Evolutionary conservation across 2,329 filamentous ascomycete genomes (phyloP).

Genomic region (Fusarium devonianum): DNA sequence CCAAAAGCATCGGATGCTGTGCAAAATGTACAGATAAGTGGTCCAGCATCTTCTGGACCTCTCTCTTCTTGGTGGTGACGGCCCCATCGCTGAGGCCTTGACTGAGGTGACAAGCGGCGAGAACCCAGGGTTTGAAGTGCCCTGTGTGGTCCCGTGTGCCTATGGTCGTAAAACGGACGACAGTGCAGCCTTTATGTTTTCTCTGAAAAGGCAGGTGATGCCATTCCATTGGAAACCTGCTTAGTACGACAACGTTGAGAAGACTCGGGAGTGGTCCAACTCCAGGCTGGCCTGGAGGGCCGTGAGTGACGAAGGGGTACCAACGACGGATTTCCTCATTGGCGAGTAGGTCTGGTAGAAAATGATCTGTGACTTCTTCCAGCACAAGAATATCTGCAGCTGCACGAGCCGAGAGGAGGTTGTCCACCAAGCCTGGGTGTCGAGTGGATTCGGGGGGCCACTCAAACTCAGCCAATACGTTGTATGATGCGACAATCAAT

Average conservation of each 20-base stretch:
- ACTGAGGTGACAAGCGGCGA: slow-evolving; percentile 68
- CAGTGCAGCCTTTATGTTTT: slow-evolving; percentile 64
- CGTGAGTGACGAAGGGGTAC: slow-evolving; percentile 66
- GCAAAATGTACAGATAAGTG: slow-evolving; percentile 54
- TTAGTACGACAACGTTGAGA: slow-evolving; percentile 68
- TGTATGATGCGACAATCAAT: slow-evolving; percentile 59
- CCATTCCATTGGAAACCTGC: slow-evolving; percentile 64
- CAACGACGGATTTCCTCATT: slow-evolving; percentile 52
- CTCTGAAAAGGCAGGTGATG: slow-evolving; percentile 59
- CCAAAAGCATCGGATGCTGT: slow-evolving; percentile 61
- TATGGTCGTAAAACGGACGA: slow-evolving; percentile 53
- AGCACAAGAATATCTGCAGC: slow-evolving; percentile 59
- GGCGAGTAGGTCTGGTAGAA: slow-evolving; percentile 62
- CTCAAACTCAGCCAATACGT: slow-evolving; percentile 60
- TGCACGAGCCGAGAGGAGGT: slow-evolving; percentile 52
- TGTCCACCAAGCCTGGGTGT: slow-evolving; percentile 53
- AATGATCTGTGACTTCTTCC: slow-evolving; percentile 71
- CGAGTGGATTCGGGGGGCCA: slow-evolving; percentile 53
- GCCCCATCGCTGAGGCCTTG: slow-evolving; percentile 66
- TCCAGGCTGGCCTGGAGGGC: slow-evolving; percentile 59
- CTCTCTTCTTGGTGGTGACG: slow-evolving; percentile 62
- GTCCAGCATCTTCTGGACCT: slow-evolving; percentile 59
- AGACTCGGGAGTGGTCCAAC: slow-evolving; percentile 65
- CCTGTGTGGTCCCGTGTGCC: slow-evolving; percentile 9
- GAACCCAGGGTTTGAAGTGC: slow-evolving; percentile 50